Conservation (phyloP, 2,329 filamentous ascomycete species). For the Emericellopsis cladophorae region DNA sequence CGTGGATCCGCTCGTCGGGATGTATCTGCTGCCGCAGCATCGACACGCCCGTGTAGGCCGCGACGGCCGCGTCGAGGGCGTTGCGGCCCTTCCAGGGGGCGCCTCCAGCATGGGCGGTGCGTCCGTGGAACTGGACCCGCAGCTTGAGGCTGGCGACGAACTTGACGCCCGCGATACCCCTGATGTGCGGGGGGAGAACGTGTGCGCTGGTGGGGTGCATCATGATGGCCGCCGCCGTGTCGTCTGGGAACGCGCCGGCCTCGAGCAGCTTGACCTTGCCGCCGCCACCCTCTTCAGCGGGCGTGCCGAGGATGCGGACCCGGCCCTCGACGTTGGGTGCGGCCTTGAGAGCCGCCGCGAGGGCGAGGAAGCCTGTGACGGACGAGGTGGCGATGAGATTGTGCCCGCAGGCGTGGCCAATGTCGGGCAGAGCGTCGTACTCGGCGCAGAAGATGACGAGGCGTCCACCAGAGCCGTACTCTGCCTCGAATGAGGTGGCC, state of each 20-base stretch:
- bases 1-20: slow-evolving; percentile 18
- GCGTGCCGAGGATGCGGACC: slow-evolving; percentile 25
- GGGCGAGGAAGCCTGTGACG: slow-evolving; percentile 23
- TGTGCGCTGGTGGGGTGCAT: too few relatives aligned
- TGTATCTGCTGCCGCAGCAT: slow-evolving; percentile 24
- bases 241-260: slow-evolving; percentile 27
- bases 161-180: too few relatives aligned
- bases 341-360: slow-evolving; percentile 15
- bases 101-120: slow-evolving; percentile 19
- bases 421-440: slow-evolving; percentile 31
- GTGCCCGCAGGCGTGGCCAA: slow-evolving; percentile 32
- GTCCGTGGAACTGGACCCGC: slow-evolving; percentile 25
- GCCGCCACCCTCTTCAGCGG: slow-evolving; percentile 27
- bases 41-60: slow-evolving; percentile 19
- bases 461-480: slow-evolving; percentile 13
- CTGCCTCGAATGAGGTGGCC: slow-evolving; percentile 17
- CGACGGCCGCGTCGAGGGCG: slow-evolving; percentile 22
- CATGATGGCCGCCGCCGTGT: too few relatives aligned
- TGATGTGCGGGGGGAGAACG: too few relatives aligned
- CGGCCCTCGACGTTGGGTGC: slow-evolving; percentile 15
- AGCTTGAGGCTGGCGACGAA: too few relatives aligned
- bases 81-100: slow-evolving; percentile 24
- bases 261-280: slow-evolving; percentile 34
- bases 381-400: slow-evolving; percentile 28
- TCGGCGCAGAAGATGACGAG: slow-evolving; percentile 21